Evolutionary conservation across 164 flowering plant genomes (phyloP).

Genomic region (Berberis thunbergii): DNA sequence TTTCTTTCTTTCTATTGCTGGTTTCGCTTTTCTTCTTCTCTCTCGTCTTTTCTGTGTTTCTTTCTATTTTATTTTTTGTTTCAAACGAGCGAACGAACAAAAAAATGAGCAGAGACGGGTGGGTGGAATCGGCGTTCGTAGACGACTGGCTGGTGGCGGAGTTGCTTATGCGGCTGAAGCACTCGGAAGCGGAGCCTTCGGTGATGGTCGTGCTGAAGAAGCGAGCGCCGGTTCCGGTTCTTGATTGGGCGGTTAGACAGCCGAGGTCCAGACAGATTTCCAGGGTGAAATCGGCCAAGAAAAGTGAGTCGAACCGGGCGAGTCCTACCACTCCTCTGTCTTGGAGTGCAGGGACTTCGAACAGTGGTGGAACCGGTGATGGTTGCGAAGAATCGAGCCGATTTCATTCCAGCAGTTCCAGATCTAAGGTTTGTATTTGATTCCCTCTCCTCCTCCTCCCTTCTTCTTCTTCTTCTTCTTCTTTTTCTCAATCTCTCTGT

Average conservation of each 20-base stretch:
- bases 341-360: slow-evolving; percentile 40
- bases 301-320: slow-evolving; percentile 21
- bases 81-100: not conserved
- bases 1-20: not conserved
- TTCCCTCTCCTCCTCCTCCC: too few relatives aligned
- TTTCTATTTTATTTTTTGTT: not conserved
- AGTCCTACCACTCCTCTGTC: slow-evolving; percentile 66
- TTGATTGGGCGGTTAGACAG: slow-evolving; percentile 37
- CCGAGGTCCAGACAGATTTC: slow-evolving; percentile 30
- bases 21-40: slow-evolving; percentile 1
- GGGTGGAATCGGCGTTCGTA: slow-evolving; percentile 27
- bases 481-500: not conserved
- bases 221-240: slow-evolving; percentile 9
- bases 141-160: slow-evolving; percentile 26
- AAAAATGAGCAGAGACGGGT: slow-evolving; percentile 13
- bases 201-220: not conserved
- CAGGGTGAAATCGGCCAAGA: slow-evolving; percentile 17
- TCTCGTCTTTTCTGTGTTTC: slow-evolving; percentile 5
- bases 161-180: slow-evolving; percentile 20
- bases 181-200: not conserved
- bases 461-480: not conserved
- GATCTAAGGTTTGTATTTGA: not conserved
- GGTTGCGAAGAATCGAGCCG: slow-evolving; percentile 17
- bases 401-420: not conserved
- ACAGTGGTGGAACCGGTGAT: slow-evolving; percentile 25